Evolutionary conservation across 2,329 filamentous ascomycete species (phyloP), one percentile per base, ranked within the genome.

Genomic region (Nectriaceae sp.): DNA sequence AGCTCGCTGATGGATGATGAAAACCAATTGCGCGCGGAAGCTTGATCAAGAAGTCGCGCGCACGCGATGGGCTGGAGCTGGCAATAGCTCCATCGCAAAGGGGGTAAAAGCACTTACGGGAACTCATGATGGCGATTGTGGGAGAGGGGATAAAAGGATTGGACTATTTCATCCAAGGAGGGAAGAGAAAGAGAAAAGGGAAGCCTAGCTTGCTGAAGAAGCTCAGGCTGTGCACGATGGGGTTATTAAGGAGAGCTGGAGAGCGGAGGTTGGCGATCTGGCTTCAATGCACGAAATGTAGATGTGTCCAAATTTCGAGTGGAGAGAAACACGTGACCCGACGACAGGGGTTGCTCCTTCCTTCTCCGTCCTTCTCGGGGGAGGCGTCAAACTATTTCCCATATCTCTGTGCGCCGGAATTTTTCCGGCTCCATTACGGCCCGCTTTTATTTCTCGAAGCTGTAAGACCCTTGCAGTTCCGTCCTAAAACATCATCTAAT

Each of bases 71-170:
- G 43, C 50, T 31, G 18, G 36, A 51, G 36, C 57, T 22, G 57
- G 52, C 59, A 55, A 44, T 47, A 43, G 20, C 53, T 52, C 50
- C 37, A 39, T 45, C 56, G 56, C 54, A 52, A 49, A 53, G 26
- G 40, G 46, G 36, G 39, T 40, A 38, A 44, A 35, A 36, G 44
- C 35, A 41, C 76, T 79, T 73, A 79, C 76, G 70, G 66, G 75
- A 78, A 76, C 76, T 79, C 76, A 79, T 79, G 68, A 61, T 77
- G 75, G 70, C 69, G 66, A 58, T 61, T 53, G 67, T 61, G 50
- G 62, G 49, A 56, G 50, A 56, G 57, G 55, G 57, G 63, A 63
- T 64, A 63, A 65, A 65, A 64, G 63, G 66, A 62, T 63, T 68
- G 67, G 66, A 67, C 60, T 65, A 68, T 62, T 65, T 70, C 70